Evolutionary conservation across 2,329 filamentous ascomycete genomes (phyloP).

Genomic region (Clarireedia monteithiana): DNA sequence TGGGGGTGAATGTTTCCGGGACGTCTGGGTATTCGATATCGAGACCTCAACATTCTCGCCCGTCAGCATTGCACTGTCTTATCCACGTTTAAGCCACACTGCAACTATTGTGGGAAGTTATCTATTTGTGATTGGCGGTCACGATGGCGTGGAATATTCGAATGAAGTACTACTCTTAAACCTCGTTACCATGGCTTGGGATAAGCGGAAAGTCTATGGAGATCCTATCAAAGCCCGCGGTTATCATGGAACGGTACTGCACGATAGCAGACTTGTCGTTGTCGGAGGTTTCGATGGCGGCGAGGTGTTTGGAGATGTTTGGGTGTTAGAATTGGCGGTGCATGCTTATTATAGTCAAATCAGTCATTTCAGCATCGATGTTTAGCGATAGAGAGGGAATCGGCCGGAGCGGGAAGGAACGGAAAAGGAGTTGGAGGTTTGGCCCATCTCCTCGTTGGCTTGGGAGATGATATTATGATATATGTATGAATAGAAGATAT

Average conservation of each 20-base stretch:
- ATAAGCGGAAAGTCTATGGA: conserved; percentile 57
- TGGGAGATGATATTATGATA: conserved; percentile 5
- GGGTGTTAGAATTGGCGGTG: conserved; percentile 59
- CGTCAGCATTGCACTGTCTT: conserved; percentile 53
- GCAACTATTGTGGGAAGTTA: conserved; percentile 63
- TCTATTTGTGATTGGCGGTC: conserved; percentile 61
- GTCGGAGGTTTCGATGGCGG: conserved; percentile 62
- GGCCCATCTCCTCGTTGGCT: not conserved
- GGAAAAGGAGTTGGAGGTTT: conserved; percentile 6
- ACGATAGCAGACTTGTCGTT: conserved; percentile 56
- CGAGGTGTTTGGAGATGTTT: conserved; percentile 61
- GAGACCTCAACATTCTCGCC: conserved; percentile 52
- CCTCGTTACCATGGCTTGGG: conserved; percentile 68
- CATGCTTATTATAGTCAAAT: conserved; percentile 69
- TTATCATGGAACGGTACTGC: conserved; percentile 58
- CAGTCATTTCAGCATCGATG: conserved; percentile 63
- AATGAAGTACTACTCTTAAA: conserved; percentile 63
- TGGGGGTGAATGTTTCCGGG: conserved; percentile 64
- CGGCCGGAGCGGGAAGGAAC: not conserved
- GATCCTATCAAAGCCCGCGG: conserved; percentile 54
- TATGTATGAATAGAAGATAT: conserved; percentile 6
- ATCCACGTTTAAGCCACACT: conserved; percentile 58
- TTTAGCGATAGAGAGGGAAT: conserved; percentile 32
- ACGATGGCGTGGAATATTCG: conserved; percentile 62
- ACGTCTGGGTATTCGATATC: conserved; percentile 67